These are phyloP conservation scores for Mrakiaceae sp. DNA, from an alignment of 1,284 basidiomycete species.

Conservation along the genomic window DNA sequence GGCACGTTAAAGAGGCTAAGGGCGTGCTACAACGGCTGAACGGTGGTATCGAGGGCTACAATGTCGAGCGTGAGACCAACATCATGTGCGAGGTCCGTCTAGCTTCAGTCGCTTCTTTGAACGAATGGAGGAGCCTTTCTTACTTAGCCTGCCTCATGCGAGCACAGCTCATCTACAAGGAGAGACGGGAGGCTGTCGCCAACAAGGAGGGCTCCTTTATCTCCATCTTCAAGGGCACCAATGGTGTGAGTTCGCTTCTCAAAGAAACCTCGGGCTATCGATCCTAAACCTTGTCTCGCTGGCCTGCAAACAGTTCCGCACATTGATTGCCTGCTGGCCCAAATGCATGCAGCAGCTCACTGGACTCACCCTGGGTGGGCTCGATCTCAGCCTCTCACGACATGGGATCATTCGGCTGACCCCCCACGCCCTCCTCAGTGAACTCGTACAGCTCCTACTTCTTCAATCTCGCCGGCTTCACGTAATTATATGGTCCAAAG, in stretches of 20 bases:
- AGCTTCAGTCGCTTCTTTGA: background rate
- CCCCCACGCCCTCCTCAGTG: background rate
- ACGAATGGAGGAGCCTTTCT: background rate
- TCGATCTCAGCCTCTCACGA: background rate
- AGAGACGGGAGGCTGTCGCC: background rate
- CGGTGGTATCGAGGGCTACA: slow-evolving; percentile 25
- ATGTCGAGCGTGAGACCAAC: slow-evolving; percentile 25
- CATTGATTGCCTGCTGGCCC: slow-evolving; percentile 24
- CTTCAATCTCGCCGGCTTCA: slow-evolving; percentile 20
- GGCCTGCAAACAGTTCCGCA: slow-evolving; percentile 21
- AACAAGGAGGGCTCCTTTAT: slow-evolving; percentile 16
- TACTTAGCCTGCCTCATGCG: background rate
- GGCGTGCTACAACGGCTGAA: slow-evolving; percentile 21
- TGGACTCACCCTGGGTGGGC: slow-evolving; percentile 21
- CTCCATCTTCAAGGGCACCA: slow-evolving; percentile 23
- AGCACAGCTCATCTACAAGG: background rate
- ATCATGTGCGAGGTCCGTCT: slow-evolving; percentile 15
- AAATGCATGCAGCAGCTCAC: slow-evolving; percentile 24
- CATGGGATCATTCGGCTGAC: background rate
- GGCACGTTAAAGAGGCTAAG: slow-evolving; percentile 20
- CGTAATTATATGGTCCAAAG: slow-evolving; percentile 23
- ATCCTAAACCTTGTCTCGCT: no score
- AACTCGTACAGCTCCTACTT: slow-evolving; percentile 1
- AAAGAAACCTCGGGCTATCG: no score
- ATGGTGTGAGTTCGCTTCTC: slow-evolving; percentile 21